Conservation (phyloP, 148 eudicot genomes). For the Rhododendron henanense region DNA sequence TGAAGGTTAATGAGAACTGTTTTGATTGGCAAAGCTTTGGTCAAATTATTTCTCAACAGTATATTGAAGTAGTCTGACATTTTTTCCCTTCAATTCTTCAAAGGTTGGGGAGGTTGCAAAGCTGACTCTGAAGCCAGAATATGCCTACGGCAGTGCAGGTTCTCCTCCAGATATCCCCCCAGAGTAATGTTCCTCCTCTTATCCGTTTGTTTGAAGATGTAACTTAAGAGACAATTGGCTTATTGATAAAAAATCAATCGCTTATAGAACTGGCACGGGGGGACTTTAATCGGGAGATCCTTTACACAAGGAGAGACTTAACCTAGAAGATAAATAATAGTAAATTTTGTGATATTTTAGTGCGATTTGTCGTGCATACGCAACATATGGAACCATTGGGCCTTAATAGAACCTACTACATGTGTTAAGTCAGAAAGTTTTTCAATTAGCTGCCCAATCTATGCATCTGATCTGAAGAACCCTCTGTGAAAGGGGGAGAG, state of each 20-base stretch:
- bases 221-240: not conserved
- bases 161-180: conserved; percentile 97
- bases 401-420: not conserved
- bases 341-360: not conserved
- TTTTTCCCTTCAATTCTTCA: conserved; percentile 10
- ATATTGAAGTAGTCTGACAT: not conserved
- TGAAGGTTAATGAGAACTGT: conserved; percentile 52
- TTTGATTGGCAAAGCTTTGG: not conserved
- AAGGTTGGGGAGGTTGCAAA: conserved; percentile 94
- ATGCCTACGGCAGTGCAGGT: conserved; percentile 97
- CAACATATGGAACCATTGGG: not conserved
- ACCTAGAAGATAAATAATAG: not conserved
- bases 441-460: not conserved
- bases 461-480: not conserved
- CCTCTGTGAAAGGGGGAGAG: not conserved
- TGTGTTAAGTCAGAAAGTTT: not conserved
- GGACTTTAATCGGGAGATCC: too few species aligned
- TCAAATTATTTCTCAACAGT: not conserved
- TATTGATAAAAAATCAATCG: not conserved
- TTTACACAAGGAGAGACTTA: too few species aligned
- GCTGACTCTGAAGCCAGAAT: conserved; percentile 91
- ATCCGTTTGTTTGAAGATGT: not conserved
- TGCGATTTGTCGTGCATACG: not conserved
- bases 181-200: conserved; percentile 43
- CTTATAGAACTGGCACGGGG: too few species aligned